Conservation (phyloP, 1,284 basidiomycete genomes). For the Rhodotorula mucilaginosa region DNA sequence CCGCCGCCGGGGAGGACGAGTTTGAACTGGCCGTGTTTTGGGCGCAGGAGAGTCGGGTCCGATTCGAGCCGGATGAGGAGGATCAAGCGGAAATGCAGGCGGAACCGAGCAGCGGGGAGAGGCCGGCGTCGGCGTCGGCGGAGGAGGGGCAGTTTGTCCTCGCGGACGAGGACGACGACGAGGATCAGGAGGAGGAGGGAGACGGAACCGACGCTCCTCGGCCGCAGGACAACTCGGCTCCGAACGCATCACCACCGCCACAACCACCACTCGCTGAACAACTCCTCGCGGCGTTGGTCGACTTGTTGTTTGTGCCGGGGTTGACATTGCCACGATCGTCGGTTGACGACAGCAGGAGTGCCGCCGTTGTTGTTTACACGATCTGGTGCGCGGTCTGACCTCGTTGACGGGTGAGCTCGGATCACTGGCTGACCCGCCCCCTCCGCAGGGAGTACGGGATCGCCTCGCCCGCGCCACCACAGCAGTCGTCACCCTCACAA, state of each 20-base stretch:
- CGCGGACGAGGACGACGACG: constrained; percentile 64
- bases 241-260: neutral
- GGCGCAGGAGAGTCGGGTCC: constrained; percentile 43
- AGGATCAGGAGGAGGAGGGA: constrained; percentile 17
- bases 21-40: constrained; percentile 71
- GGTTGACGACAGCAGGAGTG: constrained; percentile 46
- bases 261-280: constrained; percentile 71
- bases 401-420: no score
- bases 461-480: constrained; percentile 4
- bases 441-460: constrained; percentile 33
- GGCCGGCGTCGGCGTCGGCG: constrained; percentile 32
- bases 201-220: neutral
- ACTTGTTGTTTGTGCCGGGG: constrained; percentile 84
- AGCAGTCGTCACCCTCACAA: neutral
- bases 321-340: constrained; percentile 63
- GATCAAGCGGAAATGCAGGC: constrained; percentile 7
- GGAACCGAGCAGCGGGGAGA: neutral
- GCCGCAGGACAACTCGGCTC: neutral
- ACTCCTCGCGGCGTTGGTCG: constrained; percentile 72
- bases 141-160: constrained; percentile 49
- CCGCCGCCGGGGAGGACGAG: constrained; percentile 47
- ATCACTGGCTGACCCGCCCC: no score
- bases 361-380: constrained; percentile 75
- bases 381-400: constrained; percentile 62
- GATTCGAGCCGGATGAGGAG: neutral